These are phyloP conservation scores for grape (Vitis vinifera) DNA, from an alignment of 164 flowering plant genomes.

Conservation along the genomic window DNA sequence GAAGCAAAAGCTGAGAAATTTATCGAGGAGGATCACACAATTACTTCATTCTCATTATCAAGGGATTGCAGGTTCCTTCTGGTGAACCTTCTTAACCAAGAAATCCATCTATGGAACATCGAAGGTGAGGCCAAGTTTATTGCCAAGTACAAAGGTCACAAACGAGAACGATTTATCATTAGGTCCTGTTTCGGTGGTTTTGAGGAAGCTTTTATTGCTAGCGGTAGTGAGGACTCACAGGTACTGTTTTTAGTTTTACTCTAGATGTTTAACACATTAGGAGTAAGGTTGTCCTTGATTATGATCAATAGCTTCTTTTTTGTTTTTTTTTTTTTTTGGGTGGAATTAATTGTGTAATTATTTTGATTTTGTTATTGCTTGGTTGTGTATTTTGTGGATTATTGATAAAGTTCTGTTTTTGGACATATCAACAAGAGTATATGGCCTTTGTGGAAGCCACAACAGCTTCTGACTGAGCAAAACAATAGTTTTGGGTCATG, in stretches of 20 bases:
- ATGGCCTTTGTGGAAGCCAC: no score
- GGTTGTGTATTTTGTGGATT: no score
- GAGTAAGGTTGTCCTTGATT: no score
- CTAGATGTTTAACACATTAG: no score
- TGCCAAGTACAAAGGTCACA: slow-evolving; percentile 71
- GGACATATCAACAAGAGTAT: no score
- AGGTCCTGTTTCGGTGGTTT: slow-evolving; percentile 87
- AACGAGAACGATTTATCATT: slow-evolving; percentile 62
- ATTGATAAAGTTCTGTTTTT: no score
- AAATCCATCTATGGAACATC: slow-evolving; percentile 80
- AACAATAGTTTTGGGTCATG: no score
- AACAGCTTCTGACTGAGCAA: no score
- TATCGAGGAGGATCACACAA: slow-evolving; percentile 57
- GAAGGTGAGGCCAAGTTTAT: slow-evolving; percentile 48
- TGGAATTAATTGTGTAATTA: no score
- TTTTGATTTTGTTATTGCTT: no score
- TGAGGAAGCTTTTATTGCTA: slow-evolving; percentile 74
- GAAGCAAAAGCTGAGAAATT: slow-evolving; percentile 52
- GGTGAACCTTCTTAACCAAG: slow-evolving; percentile 69
- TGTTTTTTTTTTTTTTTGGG: neutral
- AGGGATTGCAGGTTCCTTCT: slow-evolving; percentile 46
- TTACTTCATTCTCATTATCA: slow-evolving; percentile 74
- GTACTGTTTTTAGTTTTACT: slow-evolving; percentile 25
- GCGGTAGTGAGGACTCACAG: slow-evolving; percentile 95
- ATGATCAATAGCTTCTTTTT: neutral